Conservation (phyloP, 2,329 filamentous ascomycete genomes). For the Xylariales sp. region DNA sequence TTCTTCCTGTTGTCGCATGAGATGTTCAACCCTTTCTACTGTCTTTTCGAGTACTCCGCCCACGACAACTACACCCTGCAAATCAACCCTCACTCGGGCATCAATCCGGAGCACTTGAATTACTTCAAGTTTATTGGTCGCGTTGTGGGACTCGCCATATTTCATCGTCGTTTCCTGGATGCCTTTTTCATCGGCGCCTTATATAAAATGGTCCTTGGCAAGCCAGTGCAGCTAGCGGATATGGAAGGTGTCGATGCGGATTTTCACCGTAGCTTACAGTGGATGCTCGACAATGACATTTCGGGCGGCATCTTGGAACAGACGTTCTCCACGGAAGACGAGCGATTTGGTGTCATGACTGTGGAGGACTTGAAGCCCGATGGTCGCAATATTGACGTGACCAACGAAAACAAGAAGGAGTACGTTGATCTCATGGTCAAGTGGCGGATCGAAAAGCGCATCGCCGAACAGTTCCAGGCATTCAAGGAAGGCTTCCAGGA, state of each 20-base stretch:
- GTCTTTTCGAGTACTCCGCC: constrained; percentile 97
- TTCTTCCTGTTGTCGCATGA: constrained; percentile 99
- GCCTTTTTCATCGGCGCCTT: constrained; percentile 98
- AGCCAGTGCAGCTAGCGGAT: constrained; percentile 84
- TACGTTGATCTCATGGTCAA: constrained; percentile 98
- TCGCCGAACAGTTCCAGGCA: constrained; percentile 96
- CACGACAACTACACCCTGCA: constrained; percentile 99
- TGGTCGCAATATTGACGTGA: constrained; percentile 90
- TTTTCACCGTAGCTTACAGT: constrained; percentile 92
- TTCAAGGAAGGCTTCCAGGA: constrained; percentile 98
- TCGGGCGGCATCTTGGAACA: constrained; percentile 86
- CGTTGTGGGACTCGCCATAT: constrained; percentile 94
- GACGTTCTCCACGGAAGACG: constrained; percentile 95
- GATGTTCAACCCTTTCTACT: constrained; percentile 99
- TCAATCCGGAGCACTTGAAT: constrained; percentile 98
- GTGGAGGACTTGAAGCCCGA: constrained; percentile 91
- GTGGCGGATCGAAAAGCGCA: constrained; percentile 98
- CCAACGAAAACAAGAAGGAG: constrained; percentile 98
- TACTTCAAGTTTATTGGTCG: constrained; percentile 99
- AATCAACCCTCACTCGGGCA: constrained; percentile 98
- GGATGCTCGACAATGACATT: constrained; percentile 98
- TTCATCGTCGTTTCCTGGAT: constrained; percentile 95
- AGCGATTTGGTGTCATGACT: constrained; percentile 90
- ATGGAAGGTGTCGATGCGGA: constrained; percentile 99
- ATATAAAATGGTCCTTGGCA: constrained; percentile 98